phyloP scores from a whole-genome alignment of 352 stramenopile species.

The Pythium scleroteichum region DNA sequence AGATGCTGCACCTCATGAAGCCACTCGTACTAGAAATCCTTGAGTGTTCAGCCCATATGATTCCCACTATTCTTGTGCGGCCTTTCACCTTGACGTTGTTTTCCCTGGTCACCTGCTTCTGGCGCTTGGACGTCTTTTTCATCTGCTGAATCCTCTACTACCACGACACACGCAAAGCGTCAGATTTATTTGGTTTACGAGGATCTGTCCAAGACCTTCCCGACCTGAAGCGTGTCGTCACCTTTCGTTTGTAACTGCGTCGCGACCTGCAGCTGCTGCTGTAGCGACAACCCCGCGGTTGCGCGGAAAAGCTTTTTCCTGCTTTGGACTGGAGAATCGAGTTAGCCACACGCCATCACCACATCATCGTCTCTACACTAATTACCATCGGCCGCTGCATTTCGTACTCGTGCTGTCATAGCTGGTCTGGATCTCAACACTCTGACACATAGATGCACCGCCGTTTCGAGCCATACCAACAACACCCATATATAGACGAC shows the following conservation, averaged over 20 bases:
- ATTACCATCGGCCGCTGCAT: slow-evolving; percentile 15
- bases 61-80: too few species aligned
- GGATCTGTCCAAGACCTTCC: not conserved
- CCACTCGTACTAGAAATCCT: slow-evolving; percentile 54
- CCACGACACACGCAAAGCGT: not conserved
- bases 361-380: not conserved
- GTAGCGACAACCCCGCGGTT: slow-evolving; percentile 59
- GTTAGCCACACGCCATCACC: not conserved
- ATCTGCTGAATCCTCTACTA: slow-evolving; percentile 64
- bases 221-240: slow-evolving; percentile 57
- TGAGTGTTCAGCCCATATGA: not conserved
- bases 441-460: too few species aligned
- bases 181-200: not conserved
- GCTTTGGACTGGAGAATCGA: slow-evolving; percentile 11
- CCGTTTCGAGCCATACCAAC: slow-evolving; percentile 11
- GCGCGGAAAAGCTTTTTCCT: slow-evolving; percentile 70
- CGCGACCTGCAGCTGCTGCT: slow-evolving; percentile 63
- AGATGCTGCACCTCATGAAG: slow-evolving; percentile 63
- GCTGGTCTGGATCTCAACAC: too few species aligned
- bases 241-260: slow-evolving; percentile 48
- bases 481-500: not conserved
- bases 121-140: slow-evolving; percentile 59
- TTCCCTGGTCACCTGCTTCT: slow-evolving; percentile 53
- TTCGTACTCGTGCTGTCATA: slow-evolving; percentile 16
- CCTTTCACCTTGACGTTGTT: slow-evolving; percentile 65